These are phyloP conservation scores for Echeveria elegans DNA, from an alignment of 164 flowering plant genomes.

Conservation along the genomic window DNA sequence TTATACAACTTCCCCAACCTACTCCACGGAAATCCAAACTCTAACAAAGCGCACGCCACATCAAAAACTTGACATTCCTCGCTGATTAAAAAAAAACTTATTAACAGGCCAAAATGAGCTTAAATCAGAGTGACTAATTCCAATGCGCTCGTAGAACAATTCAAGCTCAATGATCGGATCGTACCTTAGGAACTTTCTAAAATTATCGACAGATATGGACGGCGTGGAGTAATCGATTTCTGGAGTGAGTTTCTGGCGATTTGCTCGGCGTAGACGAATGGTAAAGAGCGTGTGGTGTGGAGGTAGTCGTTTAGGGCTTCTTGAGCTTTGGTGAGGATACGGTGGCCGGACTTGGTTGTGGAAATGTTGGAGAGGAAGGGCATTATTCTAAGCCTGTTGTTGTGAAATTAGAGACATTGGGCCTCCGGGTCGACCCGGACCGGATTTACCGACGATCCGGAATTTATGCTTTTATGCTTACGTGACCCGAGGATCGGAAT, in stretches of 20 bases:
- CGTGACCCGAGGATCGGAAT: too few species aligned
- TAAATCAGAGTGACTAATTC: constrained; percentile 29
- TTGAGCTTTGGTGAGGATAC: constrained; percentile 38
- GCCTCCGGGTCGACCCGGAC: too few species aligned
- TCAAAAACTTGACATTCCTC: constrained; percentile 27
- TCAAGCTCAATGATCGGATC: constrained; percentile 60
- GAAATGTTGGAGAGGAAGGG: constrained; percentile 21
- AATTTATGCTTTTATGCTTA: too few species aligned
- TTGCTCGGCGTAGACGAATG: constrained; percentile 52
- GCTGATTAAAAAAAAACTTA: constrained; percentile 35
- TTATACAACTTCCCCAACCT: constrained; percentile 43
- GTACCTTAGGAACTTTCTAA: constrained; percentile 49
- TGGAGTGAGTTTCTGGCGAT: constrained; percentile 36
- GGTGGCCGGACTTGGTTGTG: constrained; percentile 11
- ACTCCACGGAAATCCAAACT: constrained; percentile 63
- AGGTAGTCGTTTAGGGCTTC: constrained; percentile 55
- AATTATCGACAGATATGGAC: constrained; percentile 16
- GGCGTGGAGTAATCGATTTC: constrained; percentile 23
- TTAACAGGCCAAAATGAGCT: constrained; percentile 23
- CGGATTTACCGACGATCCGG: too few species aligned
- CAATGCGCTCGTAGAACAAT: constrained; percentile 65
- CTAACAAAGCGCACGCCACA: constrained; percentile 30
- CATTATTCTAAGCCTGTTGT: background rate
- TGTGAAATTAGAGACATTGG: background rate
- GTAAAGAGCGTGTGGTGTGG: constrained; percentile 40